Evolutionary conservation across 352 stramenopile species (phyloP).

Genomic region (Phytophthora sp.): DNA sequence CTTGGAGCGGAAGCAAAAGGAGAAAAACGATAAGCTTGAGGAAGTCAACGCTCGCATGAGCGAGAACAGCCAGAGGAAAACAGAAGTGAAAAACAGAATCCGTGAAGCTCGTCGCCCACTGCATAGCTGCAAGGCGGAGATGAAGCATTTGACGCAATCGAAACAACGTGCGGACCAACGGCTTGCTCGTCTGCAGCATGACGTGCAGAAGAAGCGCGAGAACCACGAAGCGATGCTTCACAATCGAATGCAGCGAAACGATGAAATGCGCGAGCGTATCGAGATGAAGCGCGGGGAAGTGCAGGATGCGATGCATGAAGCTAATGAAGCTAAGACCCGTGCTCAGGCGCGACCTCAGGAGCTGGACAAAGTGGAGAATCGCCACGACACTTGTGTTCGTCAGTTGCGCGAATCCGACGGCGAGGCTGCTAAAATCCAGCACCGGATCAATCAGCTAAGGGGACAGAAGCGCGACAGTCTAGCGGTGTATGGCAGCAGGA

Average conservation of each 20-base stretch:
- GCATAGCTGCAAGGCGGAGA: constrained; percentile 68
- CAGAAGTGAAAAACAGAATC: constrained; percentile 65
- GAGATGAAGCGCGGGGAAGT: constrained; percentile 58
- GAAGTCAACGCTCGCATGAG: constrained; percentile 48
- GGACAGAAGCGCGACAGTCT: constrained; percentile 67
- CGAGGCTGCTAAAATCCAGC: constrained; percentile 52
- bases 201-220: constrained; percentile 60
- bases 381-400: constrained; percentile 58
- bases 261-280: constrained; percentile 62
- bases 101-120: constrained; percentile 68
- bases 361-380: constrained; percentile 65
- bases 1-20: constrained; percentile 64
- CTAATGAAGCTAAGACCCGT: constrained; percentile 43
- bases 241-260: constrained; percentile 62
- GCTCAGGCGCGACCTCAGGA: constrained; percentile 35
- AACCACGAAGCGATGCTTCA: constrained; percentile 65
- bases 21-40: constrained; percentile 72
- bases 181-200: constrained; percentile 53
- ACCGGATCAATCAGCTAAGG: constrained; percentile 53
- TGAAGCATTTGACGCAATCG: constrained; percentile 63
- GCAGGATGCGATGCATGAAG: constrained; percentile 43
- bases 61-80: constrained; percentile 52
- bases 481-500: constrained; percentile 68
- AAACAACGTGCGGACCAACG: constrained; percentile 59
- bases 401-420: constrained; percentile 64